A percentile compares a stretch with the other conserved stretches of the same genome.
Conservation (phyloP, 2,329 filamentous ascomycete genomes). For the Phaeosphaeriaceae sp. region DNA sequence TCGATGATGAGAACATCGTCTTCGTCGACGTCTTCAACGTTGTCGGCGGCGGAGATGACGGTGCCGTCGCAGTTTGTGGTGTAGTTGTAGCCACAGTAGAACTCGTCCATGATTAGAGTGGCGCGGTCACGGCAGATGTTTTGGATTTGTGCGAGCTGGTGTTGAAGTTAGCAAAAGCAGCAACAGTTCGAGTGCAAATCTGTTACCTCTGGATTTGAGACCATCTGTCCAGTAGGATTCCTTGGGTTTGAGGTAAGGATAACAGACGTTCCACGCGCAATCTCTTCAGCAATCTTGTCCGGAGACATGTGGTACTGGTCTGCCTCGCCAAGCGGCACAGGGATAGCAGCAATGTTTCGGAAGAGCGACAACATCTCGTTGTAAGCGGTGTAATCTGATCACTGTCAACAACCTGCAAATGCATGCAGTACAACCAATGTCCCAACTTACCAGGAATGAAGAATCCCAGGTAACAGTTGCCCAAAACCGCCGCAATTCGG, state of each 20-base stretch:
- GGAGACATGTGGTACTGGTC: constrained; percentile 94
- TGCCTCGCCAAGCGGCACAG: constrained; percentile 74
- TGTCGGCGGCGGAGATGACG: constrained; percentile 87
- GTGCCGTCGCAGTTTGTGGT: constrained; percentile 88
- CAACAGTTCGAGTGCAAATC: not conserved
- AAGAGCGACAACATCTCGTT: constrained; percentile 97
- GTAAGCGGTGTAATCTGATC: constrained; percentile 84
- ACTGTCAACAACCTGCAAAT: not conserved
- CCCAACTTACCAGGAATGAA: constrained; percentile 70
- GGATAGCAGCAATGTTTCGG: constrained; percentile 69
- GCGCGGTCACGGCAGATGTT: constrained; percentile 90
- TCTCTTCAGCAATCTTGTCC: constrained; percentile 91
- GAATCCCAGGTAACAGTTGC: constrained; percentile 91
- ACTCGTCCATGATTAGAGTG: constrained; percentile 94
- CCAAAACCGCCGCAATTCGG: constrained; percentile 90
- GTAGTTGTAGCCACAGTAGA: constrained; percentile 93
- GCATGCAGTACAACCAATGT: not conserved
- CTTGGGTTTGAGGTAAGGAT: constrained; percentile 95
- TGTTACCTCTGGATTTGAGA: constrained; percentile 67
- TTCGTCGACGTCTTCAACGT: constrained; percentile 83
- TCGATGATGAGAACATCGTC: constrained; percentile 91
- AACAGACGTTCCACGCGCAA: constrained; percentile 77
- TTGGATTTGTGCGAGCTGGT: constrained; percentile 85
- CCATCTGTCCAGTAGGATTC: constrained; percentile 90
- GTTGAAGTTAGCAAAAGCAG: not conserved